Evolutionary conservation across 192 early-diverging fungal genomes (phyloP), one percentile per base, ranked within the genome.

Genomic region (Coemansia sp.): DNA sequence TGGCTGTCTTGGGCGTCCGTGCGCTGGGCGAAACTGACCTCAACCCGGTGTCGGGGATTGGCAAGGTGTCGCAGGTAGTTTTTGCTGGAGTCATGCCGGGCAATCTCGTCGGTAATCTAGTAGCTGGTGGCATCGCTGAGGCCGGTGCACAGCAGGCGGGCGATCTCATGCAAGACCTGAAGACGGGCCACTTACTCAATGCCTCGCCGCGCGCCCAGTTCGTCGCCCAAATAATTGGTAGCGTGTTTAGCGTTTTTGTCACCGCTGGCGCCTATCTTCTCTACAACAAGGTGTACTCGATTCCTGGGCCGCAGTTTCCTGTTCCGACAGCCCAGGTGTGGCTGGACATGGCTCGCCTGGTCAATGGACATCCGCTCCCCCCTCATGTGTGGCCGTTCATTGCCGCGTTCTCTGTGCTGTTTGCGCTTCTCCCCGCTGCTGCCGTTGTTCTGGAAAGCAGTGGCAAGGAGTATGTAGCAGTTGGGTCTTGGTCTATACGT

Each of bases 141-240:
- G 88, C 89, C 18, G 90, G 87, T 7, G 85, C 86, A 21, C 87
- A 88, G 67, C 88, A 88, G 69, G 84, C 87, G 10, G 89, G 87
- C 62, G 91, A 93, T 59, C 76, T 92, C 67, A 89, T 91, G 85
- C 85, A 87, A 66, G 93, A 95, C 70, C 72, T 95, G 38, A 95
- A 95, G 63, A 95, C 93, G 6, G 93, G 93, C 6, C 91, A 95
- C 60, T 45, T 95, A 24, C 82, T 95, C 42, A 85, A 85, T 31
- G 93, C 93, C 11, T 91, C 90, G 0, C 93, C 93, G 5, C 86
- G 88, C 45, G 88, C 93, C 0, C 93, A 95, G 74, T 95, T 95
- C 79, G 84, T 85, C 60, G 93, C 88, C 7, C 93, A 95, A 65
- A 72, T 93, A 70, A 83, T 93, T 33, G 93, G 93, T 3, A 89